Base-by-base conservation (phyloP, 495 filamentous ascomycete species). In the Podospora australis region DNA sequence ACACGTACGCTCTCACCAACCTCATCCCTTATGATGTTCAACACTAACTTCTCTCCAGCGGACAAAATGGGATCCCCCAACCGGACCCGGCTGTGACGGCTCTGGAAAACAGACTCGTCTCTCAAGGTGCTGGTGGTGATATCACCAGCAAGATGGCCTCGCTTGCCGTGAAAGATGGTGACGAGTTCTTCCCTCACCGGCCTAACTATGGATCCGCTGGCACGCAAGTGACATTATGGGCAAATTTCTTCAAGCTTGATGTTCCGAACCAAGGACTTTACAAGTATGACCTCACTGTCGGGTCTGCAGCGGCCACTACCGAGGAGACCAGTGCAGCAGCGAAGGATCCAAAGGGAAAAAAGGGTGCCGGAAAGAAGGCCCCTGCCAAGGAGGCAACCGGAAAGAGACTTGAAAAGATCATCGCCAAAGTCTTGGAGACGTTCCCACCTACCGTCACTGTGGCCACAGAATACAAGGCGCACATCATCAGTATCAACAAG, bases 231-330 rank as follows among this genome's bases (percentile, higher is more conserved):
- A 59, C 63, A 6, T 68, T 87, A 1, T 84, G 77, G 70, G 72
- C 83, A 28, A 87, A 87, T 59, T 84, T 83, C 48, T 78, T 86
- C 52, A 64, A 73, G 2, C 45, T 87, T 19, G 65, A 67, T 55
- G 22, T 72, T 49, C 52, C 69, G 54, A 35, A 51, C 8, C 48
- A 53, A 46, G 16, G 58, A 53, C 34, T 79, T 2, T 69, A 57
- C 39, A 64, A 57, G 34, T 75, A 75, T 38, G 46, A 45, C 4
- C n/a, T 74, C 4, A 52, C n/a, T n/a, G n/a, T n/a, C n/a, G n/a
- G n/a, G n/a, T n/a, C n/a, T n/a, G n/a, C n/a, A n/a, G n/a, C n/a
- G n/a, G n/a, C n/a, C n/a, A n/a, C n/a, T n/a, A n/a, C n/a, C n/a
- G n/a, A n/a, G n/a, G n/a, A n/a, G n/a, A n/a, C n/a, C n/a, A n/a